These are phyloP conservation scores for Brassica incana DNA, from an alignment of 345 rosid genomes.

Conservation along the genomic window DNA sequence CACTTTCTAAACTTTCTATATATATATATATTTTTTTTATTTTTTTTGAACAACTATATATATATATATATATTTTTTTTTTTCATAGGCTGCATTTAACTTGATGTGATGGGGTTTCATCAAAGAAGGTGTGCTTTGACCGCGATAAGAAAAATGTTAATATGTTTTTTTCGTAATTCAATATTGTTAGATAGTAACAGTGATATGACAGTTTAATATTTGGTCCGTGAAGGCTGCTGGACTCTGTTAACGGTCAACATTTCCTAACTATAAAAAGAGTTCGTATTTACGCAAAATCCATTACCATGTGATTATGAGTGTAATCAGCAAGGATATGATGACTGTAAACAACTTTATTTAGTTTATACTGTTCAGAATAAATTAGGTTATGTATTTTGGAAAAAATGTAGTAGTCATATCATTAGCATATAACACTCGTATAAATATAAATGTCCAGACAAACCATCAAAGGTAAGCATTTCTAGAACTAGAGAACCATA, in stretches of 20 bases:
- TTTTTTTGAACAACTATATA: no score
- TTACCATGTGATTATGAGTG: slow-evolving; percentile 1
- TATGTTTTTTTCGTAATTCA: not conserved
- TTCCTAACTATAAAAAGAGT: slow-evolving; percentile 12
- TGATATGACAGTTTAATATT: not conserved
- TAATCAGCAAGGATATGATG: not conserved
- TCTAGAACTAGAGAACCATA: slow-evolving; percentile 27
- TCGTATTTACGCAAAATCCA: not conserved
- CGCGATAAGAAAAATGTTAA: not conserved
- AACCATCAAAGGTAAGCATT: not conserved
- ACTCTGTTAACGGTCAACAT: slow-evolving; percentile 31
- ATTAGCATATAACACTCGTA: not conserved
- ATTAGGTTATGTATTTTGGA: not conserved
- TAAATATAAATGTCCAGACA: slow-evolving; percentile 7
- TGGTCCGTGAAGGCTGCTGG: slow-evolving; percentile 44
- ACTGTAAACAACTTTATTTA: not conserved
- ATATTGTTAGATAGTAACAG: not conserved
- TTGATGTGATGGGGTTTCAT: slow-evolving; percentile 27
- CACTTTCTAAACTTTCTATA: not conserved
- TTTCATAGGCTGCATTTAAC: not conserved
- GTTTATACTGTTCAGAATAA: not conserved
- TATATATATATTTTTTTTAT: no score
- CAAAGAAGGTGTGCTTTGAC: slow-evolving; percentile 43
- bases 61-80: not conserved
- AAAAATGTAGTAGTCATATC: not conserved